Percentiles rank a stretch among this genome's conserved stretches.
These are phyloP conservation scores for Phytopythium vexans DNA, from an alignment of 352 stramenopile species.

Conservation along the genomic window DNA sequence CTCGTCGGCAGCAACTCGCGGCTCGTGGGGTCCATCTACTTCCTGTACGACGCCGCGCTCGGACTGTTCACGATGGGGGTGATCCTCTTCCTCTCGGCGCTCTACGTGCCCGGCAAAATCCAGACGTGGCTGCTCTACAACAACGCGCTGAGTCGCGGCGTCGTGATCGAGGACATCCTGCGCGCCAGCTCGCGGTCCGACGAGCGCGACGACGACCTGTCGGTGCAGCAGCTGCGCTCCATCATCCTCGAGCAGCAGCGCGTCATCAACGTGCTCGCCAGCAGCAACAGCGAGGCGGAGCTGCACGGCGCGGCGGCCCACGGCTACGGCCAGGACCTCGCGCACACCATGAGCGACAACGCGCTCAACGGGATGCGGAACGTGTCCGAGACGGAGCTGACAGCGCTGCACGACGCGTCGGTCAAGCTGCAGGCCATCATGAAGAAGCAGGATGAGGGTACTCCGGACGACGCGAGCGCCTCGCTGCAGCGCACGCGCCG, in stretches of 20 bases:
- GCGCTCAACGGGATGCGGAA: slow-evolving; percentile 59
- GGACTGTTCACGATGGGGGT: slow-evolving; percentile 91
- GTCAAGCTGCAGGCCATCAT: slow-evolving; percentile 64
- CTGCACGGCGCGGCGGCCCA: slow-evolving; percentile 16
- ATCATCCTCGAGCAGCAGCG: slow-evolving; percentile 81
- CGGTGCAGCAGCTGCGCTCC: slow-evolving; percentile 67
- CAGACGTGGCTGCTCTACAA: slow-evolving; percentile 98
- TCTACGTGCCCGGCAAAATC: slow-evolving; percentile 89
- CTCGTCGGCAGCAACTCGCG: slow-evolving; percentile 87
- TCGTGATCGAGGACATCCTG: slow-evolving; percentile 97
- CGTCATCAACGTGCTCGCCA: slow-evolving; percentile 63
- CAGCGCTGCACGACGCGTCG: slow-evolving; percentile 57
- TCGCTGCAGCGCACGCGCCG: slow-evolving; percentile 52
- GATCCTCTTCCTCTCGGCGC: slow-evolving; percentile 90
- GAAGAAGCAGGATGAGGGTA: slow-evolving; percentile 14
- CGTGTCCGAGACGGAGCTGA: slow-evolving; percentile 68
- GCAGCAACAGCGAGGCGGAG: slow-evolving; percentile 55
- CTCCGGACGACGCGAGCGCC: slow-evolving; percentile 30
- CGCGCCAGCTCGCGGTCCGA: slow-evolving; percentile 64
- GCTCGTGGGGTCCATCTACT: slow-evolving; percentile 91
- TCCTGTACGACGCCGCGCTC: slow-evolving; percentile 93
- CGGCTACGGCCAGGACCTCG: slow-evolving; percentile 43
- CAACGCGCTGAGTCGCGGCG: slow-evolving; percentile 94
- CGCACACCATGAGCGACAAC: slow-evolving; percentile 71
- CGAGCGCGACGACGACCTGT: slow-evolving; percentile 68